Evolutionary conservation across 1,284 basidiomycete species (phyloP).

Genomic region (Takashimella tepidaria): DNA sequence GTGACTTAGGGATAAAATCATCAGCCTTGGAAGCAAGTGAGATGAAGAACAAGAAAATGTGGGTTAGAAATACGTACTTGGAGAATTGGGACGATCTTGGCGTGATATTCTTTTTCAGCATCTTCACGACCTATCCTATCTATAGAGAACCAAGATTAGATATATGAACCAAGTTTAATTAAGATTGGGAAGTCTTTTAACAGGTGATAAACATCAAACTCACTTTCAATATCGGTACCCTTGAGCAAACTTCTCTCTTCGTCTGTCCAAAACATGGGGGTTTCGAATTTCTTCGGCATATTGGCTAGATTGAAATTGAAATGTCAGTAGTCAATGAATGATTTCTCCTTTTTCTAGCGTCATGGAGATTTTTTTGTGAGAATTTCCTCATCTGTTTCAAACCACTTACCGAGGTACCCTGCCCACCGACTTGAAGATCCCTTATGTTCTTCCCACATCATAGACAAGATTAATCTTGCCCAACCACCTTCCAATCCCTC

Average conservation of each 20-base stretch:
- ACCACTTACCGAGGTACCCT: conserved; percentile 60
- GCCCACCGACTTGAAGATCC: conserved; percentile 61
- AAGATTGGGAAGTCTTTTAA: no score
- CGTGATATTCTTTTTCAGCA: conserved; percentile 69
- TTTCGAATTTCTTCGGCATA: conserved; percentile 72
- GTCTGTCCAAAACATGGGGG: conserved; percentile 90
- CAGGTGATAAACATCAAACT: no score
- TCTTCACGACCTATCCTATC: conserved; percentile 83
- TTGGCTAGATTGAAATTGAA: conserved; percentile 39
- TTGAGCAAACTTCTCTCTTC: conserved; percentile 68
- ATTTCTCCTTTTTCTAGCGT: no score
- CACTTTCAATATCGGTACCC: conserved; percentile 82
- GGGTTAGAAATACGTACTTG: conserved; percentile 50
- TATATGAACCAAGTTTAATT: no score
- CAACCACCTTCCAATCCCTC: conserved; percentile 65
- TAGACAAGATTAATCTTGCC: conserved; percentile 80
- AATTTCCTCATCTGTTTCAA: no score
- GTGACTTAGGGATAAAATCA: conserved; percentile 52
- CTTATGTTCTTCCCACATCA: conserved; percentile 85
- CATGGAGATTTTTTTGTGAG: no score
- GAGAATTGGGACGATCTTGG: conserved; percentile 62
- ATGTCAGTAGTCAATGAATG: no score
- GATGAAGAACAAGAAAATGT: no score
- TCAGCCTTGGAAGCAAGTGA: no score
- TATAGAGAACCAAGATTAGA: conserved; percentile 33